These are phyloP conservation scores for Colletotrichum gigasporum DNA, from an alignment of 2,329 filamentous ascomycete species.

Conservation along the genomic window DNA sequence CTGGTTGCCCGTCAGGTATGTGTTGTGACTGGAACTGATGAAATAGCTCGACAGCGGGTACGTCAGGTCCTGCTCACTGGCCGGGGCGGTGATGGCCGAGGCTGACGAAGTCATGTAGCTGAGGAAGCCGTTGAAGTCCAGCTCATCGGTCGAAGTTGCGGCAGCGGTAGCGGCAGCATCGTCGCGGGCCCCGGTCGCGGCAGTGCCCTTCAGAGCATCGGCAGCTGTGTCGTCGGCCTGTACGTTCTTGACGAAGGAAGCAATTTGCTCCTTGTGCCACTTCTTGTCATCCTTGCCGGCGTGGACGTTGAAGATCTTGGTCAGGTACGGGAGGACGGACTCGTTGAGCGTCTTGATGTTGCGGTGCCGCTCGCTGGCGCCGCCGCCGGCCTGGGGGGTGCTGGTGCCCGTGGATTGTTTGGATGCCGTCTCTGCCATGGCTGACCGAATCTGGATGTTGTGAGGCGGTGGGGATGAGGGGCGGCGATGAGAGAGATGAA, in stretches of 20 bases:
- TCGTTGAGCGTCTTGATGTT: conserved; percentile 52
- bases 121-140: conserved; percentile 61
- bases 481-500: background rate
- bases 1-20: conserved; percentile 90
- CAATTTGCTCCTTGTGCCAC: conserved; percentile 57
- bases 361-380: conserved; percentile 52
- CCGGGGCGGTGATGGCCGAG: conserved; percentile 52
- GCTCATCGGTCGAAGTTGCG: conserved; percentile 41
- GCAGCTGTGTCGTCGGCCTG: conserved; percentile 53
- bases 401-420: background rate
- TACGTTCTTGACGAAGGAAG: conserved; percentile 55
- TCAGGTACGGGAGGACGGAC: conserved; percentile 52
- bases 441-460: background rate
- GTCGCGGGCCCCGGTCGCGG: conserved; percentile 5
- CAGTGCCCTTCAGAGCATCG: too few relatives aligned
- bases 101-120: conserved; percentile 65
- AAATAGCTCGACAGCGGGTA: conserved; percentile 90
- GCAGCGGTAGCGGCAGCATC: conserved; percentile 29
- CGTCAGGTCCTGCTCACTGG: conserved; percentile 64
- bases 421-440: conserved; percentile 18
- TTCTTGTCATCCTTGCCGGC: conserved; percentile 47
- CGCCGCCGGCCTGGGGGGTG: conserved; percentile 55
- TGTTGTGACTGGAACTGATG: conserved; percentile 95
- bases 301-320: conserved; percentile 56
- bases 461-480: conserved; percentile 4